Percentiles rank a stretch among this genome's conserved stretches.
These are phyloP conservation scores for Bryum argenteum DNA, from an alignment of 225 moss, liverwort and hornwort genomes.

Conservation along the genomic window DNA sequence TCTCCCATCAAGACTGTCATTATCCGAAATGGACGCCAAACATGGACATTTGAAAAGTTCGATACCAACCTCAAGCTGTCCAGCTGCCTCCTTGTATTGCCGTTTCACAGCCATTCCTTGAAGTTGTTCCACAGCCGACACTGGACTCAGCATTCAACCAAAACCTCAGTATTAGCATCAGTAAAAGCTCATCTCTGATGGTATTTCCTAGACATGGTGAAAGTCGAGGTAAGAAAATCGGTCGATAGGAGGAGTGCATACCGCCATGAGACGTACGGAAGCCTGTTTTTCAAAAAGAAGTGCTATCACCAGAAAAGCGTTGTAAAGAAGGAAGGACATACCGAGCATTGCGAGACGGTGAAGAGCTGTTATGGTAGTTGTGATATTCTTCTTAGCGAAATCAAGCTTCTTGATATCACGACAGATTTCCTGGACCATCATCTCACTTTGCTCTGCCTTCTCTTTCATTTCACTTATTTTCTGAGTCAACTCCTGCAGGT, in stretches of 20 bases:
- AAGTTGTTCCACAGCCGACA: conserved; percentile 95
- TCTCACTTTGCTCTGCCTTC: conserved; percentile 99
- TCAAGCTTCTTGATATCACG: conserved; percentile 99
- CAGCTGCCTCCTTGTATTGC: conserved; percentile 98
- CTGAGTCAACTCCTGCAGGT: conserved; percentile 81
- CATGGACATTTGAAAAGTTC: conserved; percentile 2
- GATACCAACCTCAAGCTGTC: conserved; percentile 88
- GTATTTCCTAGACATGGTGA: conserved; percentile 1
- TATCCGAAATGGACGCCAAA: conserved; percentile 6
- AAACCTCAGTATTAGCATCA: conserved; percentile 17
- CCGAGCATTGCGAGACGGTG: conserved; percentile 99
- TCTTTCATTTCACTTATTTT: conserved; percentile 98
- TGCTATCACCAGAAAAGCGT: conserved; percentile 19
- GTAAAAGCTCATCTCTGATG: neutral
- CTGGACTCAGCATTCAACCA: conserved; percentile 51
- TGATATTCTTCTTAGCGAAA: conserved; percentile 98
- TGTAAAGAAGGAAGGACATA: conserved; percentile 30
- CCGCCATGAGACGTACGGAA: conserved; percentile 2
- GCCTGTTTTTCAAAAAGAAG: conserved; percentile 17
- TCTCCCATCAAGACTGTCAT: conserved; percentile 21
- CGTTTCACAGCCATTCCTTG: conserved; percentile 99
- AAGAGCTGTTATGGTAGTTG: conserved; percentile 94
- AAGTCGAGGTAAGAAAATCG: conserved; percentile 14
- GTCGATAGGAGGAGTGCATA: neutral
- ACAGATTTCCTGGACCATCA: conserved; percentile 99